Percentiles rank a stretch among this genome's conserved stretches.
Conservation (phyloP, 2,329 filamentous ascomycete species). For the Xylaria sp. region DNA sequence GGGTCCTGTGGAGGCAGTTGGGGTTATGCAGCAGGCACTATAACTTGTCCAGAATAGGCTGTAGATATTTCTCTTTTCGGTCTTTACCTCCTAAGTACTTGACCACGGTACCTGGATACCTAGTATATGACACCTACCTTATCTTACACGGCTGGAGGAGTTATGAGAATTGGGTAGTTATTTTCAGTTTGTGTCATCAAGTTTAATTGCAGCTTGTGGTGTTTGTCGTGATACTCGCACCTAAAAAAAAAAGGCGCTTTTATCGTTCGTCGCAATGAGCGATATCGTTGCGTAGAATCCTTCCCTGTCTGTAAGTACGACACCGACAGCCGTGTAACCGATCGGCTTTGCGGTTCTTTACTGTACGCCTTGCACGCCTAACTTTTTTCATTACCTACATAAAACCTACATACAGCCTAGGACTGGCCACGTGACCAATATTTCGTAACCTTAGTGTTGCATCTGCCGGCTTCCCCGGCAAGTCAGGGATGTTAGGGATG, state of each 20-base stretch:
- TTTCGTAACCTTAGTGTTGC: constrained; percentile 11
- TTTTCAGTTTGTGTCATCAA: background rate
- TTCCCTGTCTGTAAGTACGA: constrained; percentile 9
- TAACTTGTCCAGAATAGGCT: constrained; percentile 16
- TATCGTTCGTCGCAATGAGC: background rate
- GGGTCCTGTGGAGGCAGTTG: constrained; percentile 9
- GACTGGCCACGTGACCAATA: constrained; percentile 11
- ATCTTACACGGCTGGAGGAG: background rate
- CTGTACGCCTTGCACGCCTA: background rate
- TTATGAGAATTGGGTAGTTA: background rate
- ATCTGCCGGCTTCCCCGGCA: constrained; percentile 18
- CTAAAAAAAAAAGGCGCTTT: background rate
- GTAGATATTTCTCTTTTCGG: constrained; percentile 1
- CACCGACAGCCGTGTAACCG: constrained; percentile 37
- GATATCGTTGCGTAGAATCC: background rate
- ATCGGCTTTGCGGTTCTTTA: constrained; percentile 19
- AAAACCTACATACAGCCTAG: background rate
- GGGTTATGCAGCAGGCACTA: background rate
- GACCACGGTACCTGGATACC: background rate
- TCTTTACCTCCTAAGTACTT: background rate
- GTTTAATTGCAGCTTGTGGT: background rate
- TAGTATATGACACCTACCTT: background rate
- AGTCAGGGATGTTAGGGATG: background rate
- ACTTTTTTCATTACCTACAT: constrained; percentile 8
- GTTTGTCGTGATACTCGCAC: background rate